Percentiles rank a stretch among this genome's conserved stretches.
These are phyloP conservation scores for Oxalis stricta DNA, from an alignment of 441 rosid species.

Conservation along the genomic window DNA sequence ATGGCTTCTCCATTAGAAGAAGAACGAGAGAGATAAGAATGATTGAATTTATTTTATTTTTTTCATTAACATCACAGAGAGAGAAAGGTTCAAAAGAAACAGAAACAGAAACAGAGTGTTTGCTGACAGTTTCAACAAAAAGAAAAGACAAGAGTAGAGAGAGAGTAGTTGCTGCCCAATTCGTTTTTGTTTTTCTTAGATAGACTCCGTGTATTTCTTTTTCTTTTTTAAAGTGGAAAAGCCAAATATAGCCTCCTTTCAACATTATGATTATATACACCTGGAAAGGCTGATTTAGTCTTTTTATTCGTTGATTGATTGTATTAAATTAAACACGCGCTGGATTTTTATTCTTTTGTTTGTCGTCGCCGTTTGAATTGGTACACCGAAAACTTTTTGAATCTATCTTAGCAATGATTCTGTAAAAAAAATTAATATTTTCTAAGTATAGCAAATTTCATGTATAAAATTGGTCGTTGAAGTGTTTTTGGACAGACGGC, in stretches of 20 bases:
- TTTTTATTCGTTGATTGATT: neutral
- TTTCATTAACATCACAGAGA: neutral
- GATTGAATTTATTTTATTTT: neutral
- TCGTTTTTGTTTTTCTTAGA: too few relatives aligned
- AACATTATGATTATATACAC: too few relatives aligned
- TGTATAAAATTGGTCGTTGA: too few relatives aligned
- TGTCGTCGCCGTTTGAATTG: neutral
- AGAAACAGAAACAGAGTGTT: neutral
- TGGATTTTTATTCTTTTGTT: too few relatives aligned
- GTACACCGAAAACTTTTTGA: neutral
- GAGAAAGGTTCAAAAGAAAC: too few relatives aligned
- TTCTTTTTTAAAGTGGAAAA: too few relatives aligned
- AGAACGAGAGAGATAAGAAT: conserved; percentile 1
- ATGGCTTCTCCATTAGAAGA: conserved; percentile 20
- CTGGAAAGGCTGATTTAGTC: neutral
- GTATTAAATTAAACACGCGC: too few relatives aligned
- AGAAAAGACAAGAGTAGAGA: neutral
- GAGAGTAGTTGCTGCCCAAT: conserved; percentile 4
- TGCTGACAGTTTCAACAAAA: conserved; percentile 22
- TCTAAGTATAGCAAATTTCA: too few relatives aligned
- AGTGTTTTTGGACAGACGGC: too few relatives aligned
- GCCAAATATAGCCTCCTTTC: too few relatives aligned
- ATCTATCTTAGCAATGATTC: too few relatives aligned
- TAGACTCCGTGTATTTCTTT: neutral
- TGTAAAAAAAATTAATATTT: too few relatives aligned